Percentiles rank a stretch among this genome's conserved stretches.
These are phyloP conservation scores for Globisporangium nunn DNA, from an alignment of 352 stramenopile species.

Conservation along the genomic window DNA sequence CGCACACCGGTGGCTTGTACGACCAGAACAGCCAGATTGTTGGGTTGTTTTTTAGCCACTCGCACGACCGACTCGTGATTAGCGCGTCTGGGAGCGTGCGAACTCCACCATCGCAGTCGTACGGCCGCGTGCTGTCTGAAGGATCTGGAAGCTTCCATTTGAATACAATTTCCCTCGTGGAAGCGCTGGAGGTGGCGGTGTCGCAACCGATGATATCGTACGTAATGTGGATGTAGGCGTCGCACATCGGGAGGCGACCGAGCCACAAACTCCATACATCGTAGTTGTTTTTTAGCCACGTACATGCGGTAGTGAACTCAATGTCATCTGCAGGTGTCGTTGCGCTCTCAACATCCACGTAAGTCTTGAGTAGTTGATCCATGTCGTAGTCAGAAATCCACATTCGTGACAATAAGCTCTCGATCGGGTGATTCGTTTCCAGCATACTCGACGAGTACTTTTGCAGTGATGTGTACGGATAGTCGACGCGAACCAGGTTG, in stretches of 20 bases:
- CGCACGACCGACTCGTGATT: constrained; percentile 33
- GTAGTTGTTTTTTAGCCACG: constrained; percentile 24
- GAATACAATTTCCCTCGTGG: constrained; percentile 26
- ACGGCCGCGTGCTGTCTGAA: constrained; percentile 22
- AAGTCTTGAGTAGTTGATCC: constrained; percentile 14
- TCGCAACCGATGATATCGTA: constrained; percentile 1
- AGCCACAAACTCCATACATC: constrained; percentile 14
- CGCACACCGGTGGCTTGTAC: constrained; percentile 21
- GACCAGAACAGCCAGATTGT: constrained; percentile 14
- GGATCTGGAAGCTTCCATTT: constrained; percentile 32
- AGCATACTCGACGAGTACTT: constrained; percentile 22
- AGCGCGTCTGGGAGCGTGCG: constrained; percentile 17
- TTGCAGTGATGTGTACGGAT: constrained; percentile 15
- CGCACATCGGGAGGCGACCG: constrained; percentile 21
- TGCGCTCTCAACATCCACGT: constrained; percentile 7
- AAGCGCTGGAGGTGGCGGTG: constrained; percentile 20
- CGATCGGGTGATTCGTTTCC: constrained; percentile 3
- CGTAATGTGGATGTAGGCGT: constrained; percentile 5
- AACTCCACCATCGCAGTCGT: constrained; percentile 29
- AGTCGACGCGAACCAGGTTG: constrained; percentile 41
- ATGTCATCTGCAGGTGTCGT: neutral
- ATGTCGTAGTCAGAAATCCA: constrained; percentile 24
- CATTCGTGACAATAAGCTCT: constrained; percentile 20
- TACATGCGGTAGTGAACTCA: constrained; percentile 17
- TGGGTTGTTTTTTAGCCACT: constrained; percentile 13